Evolutionary conservation across 2,329 filamentous ascomycete genomes (phyloP).

Genomic region (Colletotrichum graminicola): DNA sequence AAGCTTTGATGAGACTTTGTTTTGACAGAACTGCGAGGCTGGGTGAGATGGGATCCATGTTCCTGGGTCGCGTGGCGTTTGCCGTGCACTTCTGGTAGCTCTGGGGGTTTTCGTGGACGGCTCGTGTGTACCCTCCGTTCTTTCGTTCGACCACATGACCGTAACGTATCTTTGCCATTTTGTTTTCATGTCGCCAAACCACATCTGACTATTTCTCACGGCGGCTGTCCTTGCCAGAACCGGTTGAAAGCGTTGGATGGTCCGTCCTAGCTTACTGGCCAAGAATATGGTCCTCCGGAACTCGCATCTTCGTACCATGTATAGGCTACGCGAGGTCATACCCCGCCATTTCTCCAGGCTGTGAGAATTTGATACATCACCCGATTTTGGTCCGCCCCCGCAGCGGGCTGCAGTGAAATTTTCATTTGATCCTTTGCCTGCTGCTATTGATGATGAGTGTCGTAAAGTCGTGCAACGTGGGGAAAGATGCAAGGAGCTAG

Average conservation of each 20-base stretch:
- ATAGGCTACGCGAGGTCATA: background rate
- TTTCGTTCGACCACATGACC: background rate
- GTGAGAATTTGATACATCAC: conserved; percentile 3
- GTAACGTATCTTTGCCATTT: background rate
- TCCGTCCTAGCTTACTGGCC: background rate
- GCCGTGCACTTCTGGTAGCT: conserved; percentile 6
- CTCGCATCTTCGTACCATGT: conserved; percentile 3
- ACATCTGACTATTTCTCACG: background rate
- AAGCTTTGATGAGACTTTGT: conserved; percentile 32
- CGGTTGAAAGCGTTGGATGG: background rate
- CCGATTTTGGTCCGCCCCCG: conserved; percentile 30
- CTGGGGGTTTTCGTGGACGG: background rate
- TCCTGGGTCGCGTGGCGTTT: conserved; percentile 16
- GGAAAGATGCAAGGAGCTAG: conserved; percentile 30
- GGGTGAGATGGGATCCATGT: conserved; percentile 33
- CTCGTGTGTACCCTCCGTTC: background rate
- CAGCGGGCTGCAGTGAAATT: conserved; percentile 24
- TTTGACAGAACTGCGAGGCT: conserved; percentile 13
- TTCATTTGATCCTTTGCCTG: conserved; percentile 1
- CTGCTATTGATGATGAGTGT: background rate
- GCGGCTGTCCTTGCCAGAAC: conserved; percentile 20
- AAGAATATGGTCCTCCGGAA: conserved; percentile 1
- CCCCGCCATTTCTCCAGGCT: conserved; percentile 15
- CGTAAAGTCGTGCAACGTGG: conserved; percentile 6
- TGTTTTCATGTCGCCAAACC: background rate